Evolutionary conservation across 2,329 filamentous ascomycete species (phyloP), one percentile per base, ranked within the genome.

Genomic region (Pseudocercospora ulei): DNA sequence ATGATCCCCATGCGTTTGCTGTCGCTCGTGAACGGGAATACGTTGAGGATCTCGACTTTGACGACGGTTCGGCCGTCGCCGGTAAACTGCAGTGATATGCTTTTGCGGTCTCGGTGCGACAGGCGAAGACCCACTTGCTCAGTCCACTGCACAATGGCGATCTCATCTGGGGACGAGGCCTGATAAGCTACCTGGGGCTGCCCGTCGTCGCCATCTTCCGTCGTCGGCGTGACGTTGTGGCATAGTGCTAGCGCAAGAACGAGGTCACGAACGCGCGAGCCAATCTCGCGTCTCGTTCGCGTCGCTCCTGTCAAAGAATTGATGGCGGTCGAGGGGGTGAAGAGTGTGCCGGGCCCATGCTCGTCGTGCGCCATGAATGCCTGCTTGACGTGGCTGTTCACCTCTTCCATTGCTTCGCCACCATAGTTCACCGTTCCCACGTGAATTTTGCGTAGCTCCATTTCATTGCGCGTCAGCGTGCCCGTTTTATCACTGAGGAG

Each of bases 1-100:
- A 98, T 80, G 43, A 98, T 88, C 6, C 92, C 90, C 90, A 98
- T 98, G 36, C 90, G 78, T 64, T 98, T 98, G 50, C 88, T 88
- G 50, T 96, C 90, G 0, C 87, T 95, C 0, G 90, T 98, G 59
- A 98, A 98, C 0, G 92, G 92, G 54, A 98, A 98, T 2, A 96
- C 78, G 28, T 96, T 88, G 3, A 96, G 70, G 33, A 98, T 92
- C 39, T 80, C 78, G 16, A 93, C 88, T 14, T 79, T 79, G 16
- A 98, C 84, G 2, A 90, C 81, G 0, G 75, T 66, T 35, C 79
- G 74, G 12, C 80, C 78, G 3, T 76, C 82, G 38, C 80, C 76
- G 1, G 80, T 76, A 3, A 80, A 88, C 56, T 87, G 80, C 2
- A 98, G 71, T 2, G 78, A 70, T 69, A 98, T 95, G 27, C 73